phyloP scores from a whole-genome alignment of 2,329 filamentous ascomycete genomes.

The Nigrograna mackinnonii region DNA sequence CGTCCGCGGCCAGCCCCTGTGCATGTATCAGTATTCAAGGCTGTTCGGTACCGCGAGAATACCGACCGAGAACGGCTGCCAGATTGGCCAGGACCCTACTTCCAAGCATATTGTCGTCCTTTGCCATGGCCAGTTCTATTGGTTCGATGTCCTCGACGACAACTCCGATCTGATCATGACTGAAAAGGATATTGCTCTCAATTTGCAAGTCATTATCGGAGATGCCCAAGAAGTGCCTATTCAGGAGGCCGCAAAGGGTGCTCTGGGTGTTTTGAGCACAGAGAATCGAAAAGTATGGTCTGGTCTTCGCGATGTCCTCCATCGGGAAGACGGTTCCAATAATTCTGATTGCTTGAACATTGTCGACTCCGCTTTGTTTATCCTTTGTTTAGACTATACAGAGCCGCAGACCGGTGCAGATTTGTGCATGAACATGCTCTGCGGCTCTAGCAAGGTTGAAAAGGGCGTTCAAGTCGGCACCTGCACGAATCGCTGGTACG shows the following conservation, averaged over 20 bases:
- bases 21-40: slow-evolving; percentile 98
- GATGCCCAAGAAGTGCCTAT: slow-evolving; percentile 89
- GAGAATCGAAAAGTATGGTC: slow-evolving; percentile 98
- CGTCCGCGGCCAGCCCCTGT: slow-evolving; percentile 79
- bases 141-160: slow-evolving; percentile 96
- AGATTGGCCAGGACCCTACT: slow-evolving; percentile 92
- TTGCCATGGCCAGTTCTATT: slow-evolving; percentile 95
- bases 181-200: slow-evolving; percentile 88
- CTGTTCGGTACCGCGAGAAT: slow-evolving; percentile 94
- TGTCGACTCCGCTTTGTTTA: slow-evolving; percentile 90
- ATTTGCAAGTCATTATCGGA: slow-evolving; percentile 88
- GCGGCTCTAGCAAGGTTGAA: slow-evolving; percentile 88
- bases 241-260: slow-evolving; percentile 92
- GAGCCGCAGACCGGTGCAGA: slow-evolving; percentile 80
- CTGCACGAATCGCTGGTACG: slow-evolving; percentile 98
- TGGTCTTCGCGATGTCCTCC: slow-evolving; percentile 83
- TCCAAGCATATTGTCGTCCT: slow-evolving; percentile 92
- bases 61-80: slow-evolving; percentile 90
- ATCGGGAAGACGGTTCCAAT: slow-evolving; percentile 83
- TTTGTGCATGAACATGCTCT: slow-evolving; percentile 98
- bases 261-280: slow-evolving; percentile 89
- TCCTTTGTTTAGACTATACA: slow-evolving; percentile 90
- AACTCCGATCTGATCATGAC: slow-evolving; percentile 97
- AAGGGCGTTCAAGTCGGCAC: slow-evolving; percentile 95
- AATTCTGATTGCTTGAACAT: slow-evolving; percentile 96